Evolutionary conservation across 2,329 filamentous ascomycete species (phyloP).

Genomic region (Trematosphaeria pertusa): DNA sequence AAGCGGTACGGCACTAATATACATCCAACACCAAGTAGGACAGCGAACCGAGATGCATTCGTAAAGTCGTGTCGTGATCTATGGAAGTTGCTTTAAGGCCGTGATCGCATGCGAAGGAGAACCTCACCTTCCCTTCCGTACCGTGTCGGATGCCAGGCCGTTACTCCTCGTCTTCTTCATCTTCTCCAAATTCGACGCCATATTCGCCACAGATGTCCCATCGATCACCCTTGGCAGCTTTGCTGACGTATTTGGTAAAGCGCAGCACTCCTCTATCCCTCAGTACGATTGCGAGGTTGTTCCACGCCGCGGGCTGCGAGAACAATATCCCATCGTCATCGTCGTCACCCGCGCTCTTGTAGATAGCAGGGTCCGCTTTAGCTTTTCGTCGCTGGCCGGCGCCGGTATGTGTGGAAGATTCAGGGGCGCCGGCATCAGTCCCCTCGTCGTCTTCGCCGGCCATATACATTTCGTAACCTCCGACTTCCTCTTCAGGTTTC

Average conservation of each 20-base stretch:
- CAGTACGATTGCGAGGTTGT: constrained; percentile 87
- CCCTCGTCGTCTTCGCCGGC: constrained; percentile 78
- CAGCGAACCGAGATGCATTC: constrained; percentile 9
- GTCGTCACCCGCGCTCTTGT: constrained; percentile 62
- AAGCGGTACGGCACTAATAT: too few relatives aligned
- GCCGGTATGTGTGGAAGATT: constrained; percentile 50
- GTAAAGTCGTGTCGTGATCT: constrained; percentile 8
- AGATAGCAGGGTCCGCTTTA: constrained; percentile 79
- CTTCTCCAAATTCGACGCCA: constrained; percentile 69
- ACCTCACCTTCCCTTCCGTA: not conserved
- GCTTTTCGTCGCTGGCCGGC: constrained; percentile 55
- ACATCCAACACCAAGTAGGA: too few relatives aligned
- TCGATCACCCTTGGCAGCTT: constrained; percentile 80
- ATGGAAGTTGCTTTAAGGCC: too few relatives aligned
- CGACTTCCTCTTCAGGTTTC: constrained; percentile 65
- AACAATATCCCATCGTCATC: constrained; percentile 81
- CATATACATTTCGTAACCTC: constrained; percentile 92
- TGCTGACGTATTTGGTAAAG: constrained; percentile 96
- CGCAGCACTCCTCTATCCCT: constrained; percentile 84
- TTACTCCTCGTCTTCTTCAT: constrained; percentile 50
- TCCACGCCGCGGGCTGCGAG: constrained; percentile 78
- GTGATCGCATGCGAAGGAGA: too few relatives aligned
- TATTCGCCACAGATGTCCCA: constrained; percentile 89
- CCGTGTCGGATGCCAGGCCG: not conserved
- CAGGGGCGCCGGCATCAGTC: constrained; percentile 46